Evolutionary conservation across 768 basidiomycete genomes (phyloP), one percentile per base, ranked within the genome.

Genomic region (Boletus pseudo-olivaceus): DNA sequence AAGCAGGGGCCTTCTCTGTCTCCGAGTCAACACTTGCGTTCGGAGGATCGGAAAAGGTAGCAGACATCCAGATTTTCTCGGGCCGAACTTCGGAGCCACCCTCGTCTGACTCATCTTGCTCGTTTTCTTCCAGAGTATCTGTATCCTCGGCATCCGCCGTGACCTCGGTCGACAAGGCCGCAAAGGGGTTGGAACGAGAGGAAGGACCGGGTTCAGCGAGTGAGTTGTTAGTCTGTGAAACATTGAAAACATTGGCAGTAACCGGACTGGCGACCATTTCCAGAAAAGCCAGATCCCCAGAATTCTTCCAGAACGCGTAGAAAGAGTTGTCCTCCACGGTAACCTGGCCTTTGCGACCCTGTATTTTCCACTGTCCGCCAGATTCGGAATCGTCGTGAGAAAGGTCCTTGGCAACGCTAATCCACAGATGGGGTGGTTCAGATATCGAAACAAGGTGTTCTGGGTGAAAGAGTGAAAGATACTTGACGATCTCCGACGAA

Each of bases 251-350:
- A 0, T 5, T 1, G 19, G 39, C 17, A 11, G 34, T 35, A 19
- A 26, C 47, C 2, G 54, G 55, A 34, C 1, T 32, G 2, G 34
- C 35, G n/a, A 59, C 14, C 33, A 42, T 49, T 0, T 69, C 62
- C 38, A 84, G 57, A 60, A 83, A 85, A 2, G 66, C 69, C 3
- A 85, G 50, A 59, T 87, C 84, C 1, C 62, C 51, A 5, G 72
- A 74, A 6, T 66, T 58, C 49, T 67, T 69, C 85, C 85, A 87
- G 54, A 79, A 82, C 0, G 73, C 75, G 57, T 83, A 84, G 0
- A 72, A 30, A 0, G 79, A 68, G 2, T 58, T 59, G 30, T 70
- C 67, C 43, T 59, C 61, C 19, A 30, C 49, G 20, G 41, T 10
- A 3, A 59, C 62, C 50, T 58, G 60, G 27, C 70, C 71, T 11